Conservation (phyloP, 2,329 filamentous ascomycete genomes). For the Sporothrix variecibatus region DNA sequence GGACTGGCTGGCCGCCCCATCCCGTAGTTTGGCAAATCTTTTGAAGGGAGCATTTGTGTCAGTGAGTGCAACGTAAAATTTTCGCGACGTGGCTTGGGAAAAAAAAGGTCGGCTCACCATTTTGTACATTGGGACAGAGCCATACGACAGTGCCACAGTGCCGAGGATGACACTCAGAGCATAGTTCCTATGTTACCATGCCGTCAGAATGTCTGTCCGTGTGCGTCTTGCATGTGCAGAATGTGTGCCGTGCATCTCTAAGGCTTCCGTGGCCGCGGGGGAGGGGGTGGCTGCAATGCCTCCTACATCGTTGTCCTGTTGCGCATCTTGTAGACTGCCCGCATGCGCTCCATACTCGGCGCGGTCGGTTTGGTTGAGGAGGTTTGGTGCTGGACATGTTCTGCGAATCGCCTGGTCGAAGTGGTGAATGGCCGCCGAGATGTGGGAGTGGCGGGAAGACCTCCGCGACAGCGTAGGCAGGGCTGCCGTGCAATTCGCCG, state of each 20-base stretch:
- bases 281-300: conserved; percentile 19
- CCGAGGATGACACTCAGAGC: conserved; percentile 75
- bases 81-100: too few relatives aligned
- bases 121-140: conserved; percentile 83
- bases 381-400: neutral
- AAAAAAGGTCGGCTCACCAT: conserved; percentile 58
- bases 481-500: conserved; percentile 4
- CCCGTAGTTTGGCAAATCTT: conserved; percentile 83
- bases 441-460: neutral
- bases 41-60: conserved; percentile 17
- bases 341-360: conserved; percentile 65
- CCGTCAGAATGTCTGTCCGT: neutral
- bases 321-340: conserved; percentile 64
- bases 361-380: conserved; percentile 30
- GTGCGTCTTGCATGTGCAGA: neutral
- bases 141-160: conserved; percentile 78
- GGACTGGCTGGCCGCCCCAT: conserved; percentile 91
- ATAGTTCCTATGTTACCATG: conserved; percentile 49
- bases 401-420: conserved; percentile 35
- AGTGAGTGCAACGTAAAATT: neutral
- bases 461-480: conserved; percentile 23
- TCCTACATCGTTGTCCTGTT: conserved; percentile 67
- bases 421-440: conserved; percentile 28
- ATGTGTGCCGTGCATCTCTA: neutral
- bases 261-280: neutral